Percentiles rank a stretch among this genome's conserved stretches.
Evolutionary conservation across 768 basidiomycete species (phyloP).

Genomic region (Clavaria fumosa): DNA sequence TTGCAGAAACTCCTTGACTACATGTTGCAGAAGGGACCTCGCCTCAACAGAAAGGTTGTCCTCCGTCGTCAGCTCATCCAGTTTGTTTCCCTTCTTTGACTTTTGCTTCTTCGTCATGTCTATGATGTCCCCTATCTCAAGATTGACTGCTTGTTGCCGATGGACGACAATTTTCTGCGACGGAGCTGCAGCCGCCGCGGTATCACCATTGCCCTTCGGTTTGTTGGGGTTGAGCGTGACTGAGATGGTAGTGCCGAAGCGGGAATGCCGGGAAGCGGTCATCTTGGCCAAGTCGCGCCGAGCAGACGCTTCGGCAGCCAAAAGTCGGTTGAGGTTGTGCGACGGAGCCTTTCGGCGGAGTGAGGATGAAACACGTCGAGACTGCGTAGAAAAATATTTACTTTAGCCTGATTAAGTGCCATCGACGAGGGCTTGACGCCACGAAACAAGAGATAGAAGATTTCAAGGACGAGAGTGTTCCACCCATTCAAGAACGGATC

Average conservation of each 20-base stretch:
- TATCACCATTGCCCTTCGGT: constrained; percentile 16
- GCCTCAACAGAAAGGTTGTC: constrained; percentile 59
- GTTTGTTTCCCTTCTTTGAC: constrained; percentile 40
- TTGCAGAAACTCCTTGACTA: constrained; percentile 63
- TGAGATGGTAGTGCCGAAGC: constrained; percentile 90
- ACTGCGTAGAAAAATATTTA: too few species aligned
- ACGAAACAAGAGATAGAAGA: constrained; percentile 80
- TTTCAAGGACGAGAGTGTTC: constrained; percentile 87
- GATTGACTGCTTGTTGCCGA: constrained; percentile 65
- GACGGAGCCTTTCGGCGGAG: too few species aligned
- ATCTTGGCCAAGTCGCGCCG: constrained; percentile 40
- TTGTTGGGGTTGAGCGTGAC: constrained; percentile 55
- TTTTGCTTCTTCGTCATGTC: constrained; percentile 53
- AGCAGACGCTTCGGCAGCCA: constrained; percentile 58
- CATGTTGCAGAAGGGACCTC: constrained; percentile 41
- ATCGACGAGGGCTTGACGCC: constrained; percentile 51
- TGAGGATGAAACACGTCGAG: too few species aligned
- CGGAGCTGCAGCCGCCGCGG: constrained; percentile 11
- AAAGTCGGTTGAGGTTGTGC: constrained; percentile 54
- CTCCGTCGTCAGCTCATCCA: constrained; percentile 53
- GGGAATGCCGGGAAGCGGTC: constrained; percentile 70
- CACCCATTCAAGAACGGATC: constrained; percentile 72
- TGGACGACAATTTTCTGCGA: constrained; percentile 64
- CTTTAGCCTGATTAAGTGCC: constrained; percentile 48
- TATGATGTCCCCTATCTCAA: constrained; percentile 51